These are phyloP conservation scores for Marsdenia floribunda DNA, from an alignment of 257 asterid genomes.

Conservation along the genomic window DNA sequence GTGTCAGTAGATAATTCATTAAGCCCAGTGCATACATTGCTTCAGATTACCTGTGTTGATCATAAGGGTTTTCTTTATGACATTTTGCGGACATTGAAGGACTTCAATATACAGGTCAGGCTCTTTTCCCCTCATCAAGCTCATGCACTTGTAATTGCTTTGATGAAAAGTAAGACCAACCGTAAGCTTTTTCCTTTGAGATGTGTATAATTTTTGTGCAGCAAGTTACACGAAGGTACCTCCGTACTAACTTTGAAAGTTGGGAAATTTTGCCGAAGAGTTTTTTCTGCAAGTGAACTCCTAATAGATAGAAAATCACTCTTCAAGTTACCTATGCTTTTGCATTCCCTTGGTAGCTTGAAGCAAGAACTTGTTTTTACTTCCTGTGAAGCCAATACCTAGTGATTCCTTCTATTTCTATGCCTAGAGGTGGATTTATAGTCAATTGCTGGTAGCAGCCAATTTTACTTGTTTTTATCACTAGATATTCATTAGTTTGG, in stretches of 20 bases:
- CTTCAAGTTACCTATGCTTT: not conserved
- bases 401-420: not conserved
- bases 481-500: not conserved
- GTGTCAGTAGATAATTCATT: conserved; percentile 63
- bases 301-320: not conserved
- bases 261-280: not conserved
- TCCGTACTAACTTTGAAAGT: not conserved
- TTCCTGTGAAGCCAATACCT: not conserved
- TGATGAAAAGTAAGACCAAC: not conserved
- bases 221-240: not conserved
- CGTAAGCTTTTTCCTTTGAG: not conserved
- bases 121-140: not conserved
- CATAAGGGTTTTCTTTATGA: conserved; percentile 86
- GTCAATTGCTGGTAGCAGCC: not conserved
- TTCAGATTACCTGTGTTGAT: conserved; percentile 74
- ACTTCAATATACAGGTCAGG: conserved; percentile 57
- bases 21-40: conserved; percentile 82
- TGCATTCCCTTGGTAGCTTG: not conserved
- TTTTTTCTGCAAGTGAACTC: not conserved
- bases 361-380: not conserved
- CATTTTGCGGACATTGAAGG: conserved; percentile 70
- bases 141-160: not conserved
- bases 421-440: not conserved
- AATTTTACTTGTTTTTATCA: not conserved
- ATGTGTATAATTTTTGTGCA: not conserved